A percentile compares a stretch with the other conserved stretches of the same genome.
phyloP scores from a whole-genome alignment of 441 rosid species.

The Eruca vesicaria region DNA sequence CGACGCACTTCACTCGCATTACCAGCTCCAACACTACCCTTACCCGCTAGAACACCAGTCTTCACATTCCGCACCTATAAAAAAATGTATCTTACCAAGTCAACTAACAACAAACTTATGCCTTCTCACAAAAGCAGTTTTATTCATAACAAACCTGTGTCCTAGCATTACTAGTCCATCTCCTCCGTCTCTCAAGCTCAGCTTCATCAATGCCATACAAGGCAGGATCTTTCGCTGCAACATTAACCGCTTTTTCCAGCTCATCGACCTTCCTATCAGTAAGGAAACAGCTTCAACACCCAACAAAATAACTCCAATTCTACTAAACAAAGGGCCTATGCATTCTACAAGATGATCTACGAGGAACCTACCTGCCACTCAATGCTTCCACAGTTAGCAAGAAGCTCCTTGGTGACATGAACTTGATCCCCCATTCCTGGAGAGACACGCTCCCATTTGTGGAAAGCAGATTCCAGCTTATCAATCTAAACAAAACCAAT shows the following conservation, averaged over 20 bases:
- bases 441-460: slow-evolving; percentile 78
- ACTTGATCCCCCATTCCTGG: slow-evolving; percentile 63
- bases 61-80: slow-evolving; percentile 76
- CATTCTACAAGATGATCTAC: neutral
- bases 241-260: slow-evolving; percentile 82
- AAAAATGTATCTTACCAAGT: neutral
- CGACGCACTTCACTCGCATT: slow-evolving; percentile 66
- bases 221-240: slow-evolving; percentile 91
- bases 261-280: slow-evolving; percentile 96
- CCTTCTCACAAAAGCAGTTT: neutral
- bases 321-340: neutral
- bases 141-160: slow-evolving; percentile 51
- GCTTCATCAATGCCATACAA: slow-evolving; percentile 80
- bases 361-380: slow-evolving; percentile 79
- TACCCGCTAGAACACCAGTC: slow-evolving; percentile 67
- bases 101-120: slow-evolving; percentile 5
- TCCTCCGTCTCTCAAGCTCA: slow-evolving; percentile 91
- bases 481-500: slow-evolving; percentile 59
- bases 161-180: slow-evolving; percentile 91
- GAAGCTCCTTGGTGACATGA: slow-evolving; percentile 66
- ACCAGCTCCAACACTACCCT: slow-evolving; percentile 45
- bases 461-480: slow-evolving; percentile 82
- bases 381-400: slow-evolving; percentile 82
- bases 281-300: slow-evolving; percentile 49
- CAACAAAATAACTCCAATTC: no score